Evolutionary conservation across 371 early-diverging fungal species (phyloP).

Genomic region (Capniomyces stellatus): DNA sequence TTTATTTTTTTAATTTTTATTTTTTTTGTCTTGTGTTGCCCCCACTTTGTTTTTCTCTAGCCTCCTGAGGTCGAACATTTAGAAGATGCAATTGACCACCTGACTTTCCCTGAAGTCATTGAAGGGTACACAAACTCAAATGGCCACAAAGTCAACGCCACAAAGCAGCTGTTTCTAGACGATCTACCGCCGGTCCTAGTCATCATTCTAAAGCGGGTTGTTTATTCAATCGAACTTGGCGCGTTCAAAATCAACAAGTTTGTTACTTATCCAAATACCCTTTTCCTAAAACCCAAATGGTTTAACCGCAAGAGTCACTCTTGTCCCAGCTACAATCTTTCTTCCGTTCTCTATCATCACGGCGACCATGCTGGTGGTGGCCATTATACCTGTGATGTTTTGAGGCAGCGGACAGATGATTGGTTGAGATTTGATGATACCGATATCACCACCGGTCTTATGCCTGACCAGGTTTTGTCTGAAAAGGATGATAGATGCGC

Average conservation of each 20-base stretch:
- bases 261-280: slow-evolving; percentile 44
- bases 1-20: no score
- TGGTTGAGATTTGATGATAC: slow-evolving; percentile 91
- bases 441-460: slow-evolving; percentile 40
- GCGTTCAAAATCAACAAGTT: slow-evolving; percentile 55
- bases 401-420: background rate
- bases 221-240: slow-evolving; percentile 57
- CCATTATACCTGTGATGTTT: slow-evolving; percentile 91
- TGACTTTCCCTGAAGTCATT: slow-evolving; percentile 56
- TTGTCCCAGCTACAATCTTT: background rate
- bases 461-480: slow-evolving; percentile 36
- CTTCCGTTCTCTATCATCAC: slow-evolving; percentile 81
- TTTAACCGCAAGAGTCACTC: no score
- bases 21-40: no score
- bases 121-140: slow-evolving; percentile 36
- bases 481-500: slow-evolving; percentile 29
- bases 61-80: slow-evolving; percentile 40
- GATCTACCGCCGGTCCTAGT: slow-evolving; percentile 77
- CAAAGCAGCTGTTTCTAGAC: slow-evolving; percentile 71
- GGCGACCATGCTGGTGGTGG: slow-evolving; percentile 78
- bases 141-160: slow-evolving; percentile 42
- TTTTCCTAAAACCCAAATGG: slow-evolving; percentile 33
- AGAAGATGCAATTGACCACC: slow-evolving; percentile 65
- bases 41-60: no score
- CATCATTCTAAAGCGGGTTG: slow-evolving; percentile 88